Evolutionary conservation across 2,329 filamentous ascomycete genomes (phyloP).

Genomic region (Cladosporium sp.): DNA sequence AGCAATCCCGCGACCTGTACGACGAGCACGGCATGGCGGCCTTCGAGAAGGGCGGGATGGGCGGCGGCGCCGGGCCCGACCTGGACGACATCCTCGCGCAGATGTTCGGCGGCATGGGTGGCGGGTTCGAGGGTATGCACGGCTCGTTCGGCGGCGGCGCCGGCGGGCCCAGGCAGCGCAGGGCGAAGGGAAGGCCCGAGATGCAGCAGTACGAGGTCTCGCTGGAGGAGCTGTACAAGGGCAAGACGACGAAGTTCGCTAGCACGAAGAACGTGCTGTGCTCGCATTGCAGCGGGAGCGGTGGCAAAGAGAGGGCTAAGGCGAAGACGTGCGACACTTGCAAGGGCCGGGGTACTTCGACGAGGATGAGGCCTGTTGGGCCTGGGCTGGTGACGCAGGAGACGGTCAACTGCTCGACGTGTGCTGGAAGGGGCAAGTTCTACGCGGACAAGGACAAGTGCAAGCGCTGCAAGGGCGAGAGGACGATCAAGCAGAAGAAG

Average conservation of each 20-base stretch:
- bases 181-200: slow-evolving; percentile 67
- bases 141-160: slow-evolving; percentile 37
- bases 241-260: slow-evolving; percentile 94
- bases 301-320: slow-evolving; percentile 89
- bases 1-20: slow-evolving; percentile 86
- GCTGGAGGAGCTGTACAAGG: slow-evolving; percentile 94
- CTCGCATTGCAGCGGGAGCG: slow-evolving; percentile 75
- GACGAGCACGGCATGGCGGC: slow-evolving; percentile 93
- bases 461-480: slow-evolving; percentile 96
- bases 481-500: slow-evolving; percentile 82
- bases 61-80: slow-evolving; percentile 65
- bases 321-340: slow-evolving; percentile 76
- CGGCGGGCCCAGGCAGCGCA: slow-evolving; percentile 33
- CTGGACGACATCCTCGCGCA: slow-evolving; percentile 88
- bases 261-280: slow-evolving; percentile 93
- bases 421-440: slow-evolving; percentile 75
- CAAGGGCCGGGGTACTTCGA: slow-evolving; percentile 67
- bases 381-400: slow-evolving; percentile 80
- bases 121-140: slow-evolving; percentile 46
- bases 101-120: slow-evolving; percentile 65
- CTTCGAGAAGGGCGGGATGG: slow-evolving; percentile 71
- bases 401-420: slow-evolving; percentile 72
- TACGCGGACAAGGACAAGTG: slow-evolving; percentile 96
- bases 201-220: slow-evolving; percentile 87
- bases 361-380: slow-evolving; percentile 75